Evolutionary conservation across 805 yeast species (phyloP).

Genomic region (Osmozyma mogii): DNA sequence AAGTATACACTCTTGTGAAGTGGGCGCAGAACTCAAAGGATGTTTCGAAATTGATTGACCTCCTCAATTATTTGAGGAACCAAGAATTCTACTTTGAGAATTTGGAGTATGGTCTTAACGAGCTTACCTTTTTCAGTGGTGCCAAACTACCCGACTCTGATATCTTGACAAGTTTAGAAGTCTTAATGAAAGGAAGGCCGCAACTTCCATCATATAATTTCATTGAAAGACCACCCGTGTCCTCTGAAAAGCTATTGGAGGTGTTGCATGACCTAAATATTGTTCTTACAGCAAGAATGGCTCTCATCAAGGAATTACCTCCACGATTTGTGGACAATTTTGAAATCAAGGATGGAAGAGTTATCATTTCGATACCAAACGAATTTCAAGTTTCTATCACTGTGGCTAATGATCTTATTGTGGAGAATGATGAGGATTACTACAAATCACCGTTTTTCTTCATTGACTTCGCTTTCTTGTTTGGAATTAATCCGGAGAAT

Average conservation of each 20-base stretch:
- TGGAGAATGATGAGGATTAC: slow-evolving; percentile 43
- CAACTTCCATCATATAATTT: slow-evolving; percentile 58
- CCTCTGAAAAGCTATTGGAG: slow-evolving; percentile 48
- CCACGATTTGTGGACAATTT: slow-evolving; percentile 49
- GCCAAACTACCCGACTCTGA: slow-evolving; percentile 94
- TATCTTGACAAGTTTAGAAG: slow-evolving; percentile 78
- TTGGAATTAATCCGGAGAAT: slow-evolving; percentile 37
- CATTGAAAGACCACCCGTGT: slow-evolving; percentile 40
- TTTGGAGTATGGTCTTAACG: slow-evolving; percentile 57
- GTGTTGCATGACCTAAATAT: slow-evolving; percentile 66
- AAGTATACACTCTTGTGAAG: slow-evolving; percentile 77
- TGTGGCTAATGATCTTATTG: slow-evolving; percentile 49
- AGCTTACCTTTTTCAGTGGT: slow-evolving; percentile 65
- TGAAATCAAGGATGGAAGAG: slow-evolving; percentile 67
- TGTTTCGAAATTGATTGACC: slow-evolving; percentile 70
- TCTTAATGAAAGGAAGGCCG: slow-evolving; percentile 71
- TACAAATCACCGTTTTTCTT: slow-evolving; percentile 58
- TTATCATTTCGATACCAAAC: slow-evolving; percentile 51
- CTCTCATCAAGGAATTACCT: slow-evolving; percentile 60
- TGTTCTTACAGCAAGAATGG: slow-evolving; percentile 65
- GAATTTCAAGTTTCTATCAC: slow-evolving; percentile 61
- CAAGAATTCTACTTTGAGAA: slow-evolving; percentile 62
- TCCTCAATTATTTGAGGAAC: slow-evolving; percentile 78
- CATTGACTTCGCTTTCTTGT: slow-evolving; percentile 65
- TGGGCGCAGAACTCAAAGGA: slow-evolving; percentile 77